A percentile compares a stretch with the other conserved stretches of the same genome.
phyloP scores from a whole-genome alignment of 768 basidiomycete genomes.

The Trametes cubensis region DNA sequence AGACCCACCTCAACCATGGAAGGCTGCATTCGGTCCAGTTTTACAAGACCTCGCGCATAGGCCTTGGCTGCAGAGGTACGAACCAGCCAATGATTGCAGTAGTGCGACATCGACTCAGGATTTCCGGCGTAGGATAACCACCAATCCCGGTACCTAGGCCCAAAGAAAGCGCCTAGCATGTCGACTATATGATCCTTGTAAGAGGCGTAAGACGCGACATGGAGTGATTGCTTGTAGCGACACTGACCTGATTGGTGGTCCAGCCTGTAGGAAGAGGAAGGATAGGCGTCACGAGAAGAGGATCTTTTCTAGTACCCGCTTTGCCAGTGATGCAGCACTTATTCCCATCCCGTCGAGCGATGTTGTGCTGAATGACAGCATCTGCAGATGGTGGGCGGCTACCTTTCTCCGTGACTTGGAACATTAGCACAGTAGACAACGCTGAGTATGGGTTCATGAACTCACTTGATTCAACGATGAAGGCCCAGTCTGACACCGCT shows the following conservation, averaged over 20 bases:
- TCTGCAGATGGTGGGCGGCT: background rate
- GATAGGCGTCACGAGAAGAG: background rate
- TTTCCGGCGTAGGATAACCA: background rate
- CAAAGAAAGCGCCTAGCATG: conserved; percentile 1
- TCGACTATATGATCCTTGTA: background rate
- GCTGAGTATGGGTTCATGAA: background rate
- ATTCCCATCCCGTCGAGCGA: background rate
- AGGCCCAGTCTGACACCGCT: background rate
- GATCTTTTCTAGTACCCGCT: background rate
- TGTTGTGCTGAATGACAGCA: background rate
- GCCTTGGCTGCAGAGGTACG: background rate
- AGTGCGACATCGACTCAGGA: background rate
- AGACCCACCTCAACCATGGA: background rate
- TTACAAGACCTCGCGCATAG: background rate
- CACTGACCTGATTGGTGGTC: background rate
- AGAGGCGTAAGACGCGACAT: background rate
- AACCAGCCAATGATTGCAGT: background rate
- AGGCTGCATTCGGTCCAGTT: background rate
- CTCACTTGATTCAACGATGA: background rate
- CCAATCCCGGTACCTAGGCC: background rate
- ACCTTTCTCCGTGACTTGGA: background rate
- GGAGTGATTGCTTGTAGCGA: background rate
- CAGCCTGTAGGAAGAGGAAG: background rate
- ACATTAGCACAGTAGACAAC: background rate
- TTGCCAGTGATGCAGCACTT: background rate